phyloP scores from a whole-genome alignment of 2,329 filamentous ascomycete genomes.

The Penicillium sp. region DNA sequence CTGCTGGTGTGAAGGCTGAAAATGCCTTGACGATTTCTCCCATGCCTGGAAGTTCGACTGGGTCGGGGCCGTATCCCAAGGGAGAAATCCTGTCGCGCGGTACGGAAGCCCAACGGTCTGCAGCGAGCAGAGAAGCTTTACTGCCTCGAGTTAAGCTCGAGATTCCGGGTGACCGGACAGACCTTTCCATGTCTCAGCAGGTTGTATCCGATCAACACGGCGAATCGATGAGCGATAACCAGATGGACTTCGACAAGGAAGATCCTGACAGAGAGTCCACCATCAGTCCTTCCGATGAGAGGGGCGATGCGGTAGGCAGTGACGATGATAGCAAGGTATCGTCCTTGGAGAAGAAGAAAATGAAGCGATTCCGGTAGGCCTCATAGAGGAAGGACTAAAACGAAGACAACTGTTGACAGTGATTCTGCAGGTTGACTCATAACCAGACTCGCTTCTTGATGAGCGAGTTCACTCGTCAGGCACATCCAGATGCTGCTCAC shows the following conservation, averaged over 20 bases:
- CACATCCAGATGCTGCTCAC: conserved; percentile 89
- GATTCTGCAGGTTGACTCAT: conserved; percentile 70
- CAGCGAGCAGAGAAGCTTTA: conserved; percentile 19
- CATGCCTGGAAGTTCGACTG: conserved; percentile 12
- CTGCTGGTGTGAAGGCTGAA: conserved; percentile 27
- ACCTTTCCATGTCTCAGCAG: conserved; percentile 15
- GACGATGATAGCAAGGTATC: conserved; percentile 30
- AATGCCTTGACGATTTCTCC: conserved; percentile 26
- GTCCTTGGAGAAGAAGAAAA: conserved; percentile 41
- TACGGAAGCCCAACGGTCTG: conserved; percentile 1
- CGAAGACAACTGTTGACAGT: conserved; percentile 1
- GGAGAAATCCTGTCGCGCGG: conserved; percentile 20
- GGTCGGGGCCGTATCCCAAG: conserved; percentile 15
- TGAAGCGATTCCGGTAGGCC: conserved; percentile 45
- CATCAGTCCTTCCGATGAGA: conserved; percentile 32
- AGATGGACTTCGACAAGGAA: conserved; percentile 17
- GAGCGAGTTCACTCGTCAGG: conserved; percentile 94
- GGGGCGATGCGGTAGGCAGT: conserved; percentile 24
- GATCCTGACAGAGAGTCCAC: conserved; percentile 21
- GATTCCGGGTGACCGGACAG: conserved; percentile 23
- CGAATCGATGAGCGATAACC: conserved; percentile 11
- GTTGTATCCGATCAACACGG: conserved; percentile 15
- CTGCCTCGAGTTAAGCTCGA: conserved; percentile 29
- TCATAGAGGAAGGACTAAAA: not conserved
- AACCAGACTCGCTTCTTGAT: conserved; percentile 97